These are phyloP conservation scores for Saccharomycopsis babjevae DNA, from an alignment of 805 yeast genomes.

Conservation along the genomic window DNA sequence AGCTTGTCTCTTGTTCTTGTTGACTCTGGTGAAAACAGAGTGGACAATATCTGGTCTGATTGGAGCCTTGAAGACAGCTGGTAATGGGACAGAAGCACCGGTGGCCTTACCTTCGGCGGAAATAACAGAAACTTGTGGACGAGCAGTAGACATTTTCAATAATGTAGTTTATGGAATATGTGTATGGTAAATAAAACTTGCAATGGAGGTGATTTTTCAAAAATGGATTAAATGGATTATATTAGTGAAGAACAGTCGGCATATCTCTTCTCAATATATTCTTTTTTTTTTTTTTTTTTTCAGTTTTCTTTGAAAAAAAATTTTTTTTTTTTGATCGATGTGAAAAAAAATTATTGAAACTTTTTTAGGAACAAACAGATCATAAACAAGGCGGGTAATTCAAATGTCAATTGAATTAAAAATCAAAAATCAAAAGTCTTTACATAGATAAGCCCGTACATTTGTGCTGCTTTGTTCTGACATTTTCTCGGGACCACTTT, in stretches of 20 bases:
- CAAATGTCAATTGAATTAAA: too few relatives aligned
- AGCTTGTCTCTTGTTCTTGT: slow-evolving; percentile 99
- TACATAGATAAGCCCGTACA: too few relatives aligned
- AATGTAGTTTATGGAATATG: slow-evolving; percentile 6
- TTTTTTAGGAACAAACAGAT: too few relatives aligned
- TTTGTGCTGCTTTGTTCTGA: too few relatives aligned
- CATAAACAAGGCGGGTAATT: too few relatives aligned
- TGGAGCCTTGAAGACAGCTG: slow-evolving; percentile 99
- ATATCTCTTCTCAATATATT: background rate
- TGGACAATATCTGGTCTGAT: slow-evolving; percentile 99
- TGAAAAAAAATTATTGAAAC: too few relatives aligned
- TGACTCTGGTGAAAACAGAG: slow-evolving; percentile 95
- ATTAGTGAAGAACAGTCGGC: background rate
- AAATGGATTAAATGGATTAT: too few relatives aligned
- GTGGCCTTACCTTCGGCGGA: slow-evolving; percentile 81
- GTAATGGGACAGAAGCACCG: slow-evolving; percentile 78
- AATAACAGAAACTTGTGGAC: slow-evolving; percentile 97
- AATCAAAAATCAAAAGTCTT: too few relatives aligned
- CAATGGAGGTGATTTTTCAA: background rate
- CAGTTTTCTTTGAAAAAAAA: background rate
- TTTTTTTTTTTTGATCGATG: too few relatives aligned
- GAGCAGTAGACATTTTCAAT: slow-evolving; percentile 44
- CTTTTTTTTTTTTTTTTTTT: background rate
- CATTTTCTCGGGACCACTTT: too few relatives aligned
- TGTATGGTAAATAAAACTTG: background rate